These are phyloP conservation scores for Amesomyces nigricolor DNA, from an alignment of 2,329 filamentous ascomycete species.

Conservation along the genomic window DNA sequence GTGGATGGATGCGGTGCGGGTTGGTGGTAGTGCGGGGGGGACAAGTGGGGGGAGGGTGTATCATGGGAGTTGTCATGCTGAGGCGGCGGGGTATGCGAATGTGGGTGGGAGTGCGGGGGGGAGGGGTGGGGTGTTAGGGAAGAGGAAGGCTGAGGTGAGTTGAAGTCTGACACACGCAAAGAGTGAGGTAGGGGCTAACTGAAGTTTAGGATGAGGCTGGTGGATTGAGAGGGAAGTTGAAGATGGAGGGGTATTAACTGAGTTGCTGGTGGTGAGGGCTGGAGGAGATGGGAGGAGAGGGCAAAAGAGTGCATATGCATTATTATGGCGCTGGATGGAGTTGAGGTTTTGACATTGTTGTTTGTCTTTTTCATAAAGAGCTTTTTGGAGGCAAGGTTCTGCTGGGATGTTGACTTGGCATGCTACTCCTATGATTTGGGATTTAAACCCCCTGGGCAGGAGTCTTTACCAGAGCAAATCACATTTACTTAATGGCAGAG, in stretches of 20 bases:
- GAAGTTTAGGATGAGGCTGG: constrained; percentile 17
- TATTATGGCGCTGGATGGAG: neutral
- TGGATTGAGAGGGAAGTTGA: constrained; percentile 13
- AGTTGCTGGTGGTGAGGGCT: neutral
- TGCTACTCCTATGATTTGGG: neutral
- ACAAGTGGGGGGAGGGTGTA: constrained; percentile 58
- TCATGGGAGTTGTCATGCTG: constrained; percentile 83
- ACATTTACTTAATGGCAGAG: no score
- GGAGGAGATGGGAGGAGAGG: neutral
- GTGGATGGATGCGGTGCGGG: constrained; percentile 80
- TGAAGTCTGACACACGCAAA: neutral
- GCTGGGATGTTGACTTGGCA: neutral
- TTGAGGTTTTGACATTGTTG: neutral
- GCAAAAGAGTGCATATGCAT: neutral
- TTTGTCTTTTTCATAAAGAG: neutral
- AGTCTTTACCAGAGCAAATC: no score
- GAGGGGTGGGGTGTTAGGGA: constrained; percentile 63
- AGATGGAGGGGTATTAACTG: constrained; percentile 16
- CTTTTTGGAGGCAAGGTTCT: no score
- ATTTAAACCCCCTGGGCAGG: no score
- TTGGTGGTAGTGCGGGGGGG: constrained; percentile 41
- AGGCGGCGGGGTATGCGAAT: constrained; percentile 56
- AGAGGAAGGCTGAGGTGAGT: constrained; percentile 67
- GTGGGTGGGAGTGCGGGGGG: constrained; percentile 28
- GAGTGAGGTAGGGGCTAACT: neutral